These are phyloP conservation scores for Aureobasidium sp. DNA, from an alignment of 2,329 filamentous ascomycete genomes.

Conservation along the genomic window DNA sequence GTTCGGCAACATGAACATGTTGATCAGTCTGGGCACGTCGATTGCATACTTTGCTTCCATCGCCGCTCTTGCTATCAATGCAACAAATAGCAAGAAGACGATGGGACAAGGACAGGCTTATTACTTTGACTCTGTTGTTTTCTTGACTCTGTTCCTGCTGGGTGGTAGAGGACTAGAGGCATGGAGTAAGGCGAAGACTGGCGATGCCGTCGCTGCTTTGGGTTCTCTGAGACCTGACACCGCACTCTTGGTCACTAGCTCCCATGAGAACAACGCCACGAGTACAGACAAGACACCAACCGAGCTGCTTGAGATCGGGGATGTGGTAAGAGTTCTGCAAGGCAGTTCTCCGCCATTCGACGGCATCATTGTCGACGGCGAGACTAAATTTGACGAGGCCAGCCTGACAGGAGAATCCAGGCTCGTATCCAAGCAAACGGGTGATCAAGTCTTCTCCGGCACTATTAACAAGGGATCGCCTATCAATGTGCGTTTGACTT, in stretches of 20 bases:
- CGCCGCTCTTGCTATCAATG: constrained; percentile 61
- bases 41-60: constrained; percentile 83
- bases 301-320: constrained; percentile 56
- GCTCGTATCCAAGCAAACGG: constrained; percentile 54
- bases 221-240: constrained; percentile 70
- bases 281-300: constrained; percentile 34
- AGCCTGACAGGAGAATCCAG: constrained; percentile 77
- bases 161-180: constrained; percentile 68
- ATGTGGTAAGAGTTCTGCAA: constrained; percentile 62
- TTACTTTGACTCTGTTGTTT: constrained; percentile 92
- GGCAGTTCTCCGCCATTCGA: constrained; percentile 82
- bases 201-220: constrained; percentile 74
- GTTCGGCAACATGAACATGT: constrained; percentile 96
- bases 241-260: constrained; percentile 55
- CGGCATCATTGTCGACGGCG: constrained; percentile 52
- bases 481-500: constrained; percentile 57
- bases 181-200: constrained; percentile 85
- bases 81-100: constrained; percentile 23
- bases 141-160: constrained; percentile 81
- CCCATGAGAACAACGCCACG: neutral
- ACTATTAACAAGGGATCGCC: constrained; percentile 65
- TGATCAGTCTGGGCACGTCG: constrained; percentile 80
- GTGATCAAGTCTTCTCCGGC: constrained; percentile 63
- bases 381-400: constrained; percentile 75
- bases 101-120: constrained; percentile 22